Percentiles rank a stretch among this genome's conserved stretches.
phyloP scores from a whole-genome alignment of 2,329 filamentous ascomycete genomes.

The Xylaria polymorpha region DNA sequence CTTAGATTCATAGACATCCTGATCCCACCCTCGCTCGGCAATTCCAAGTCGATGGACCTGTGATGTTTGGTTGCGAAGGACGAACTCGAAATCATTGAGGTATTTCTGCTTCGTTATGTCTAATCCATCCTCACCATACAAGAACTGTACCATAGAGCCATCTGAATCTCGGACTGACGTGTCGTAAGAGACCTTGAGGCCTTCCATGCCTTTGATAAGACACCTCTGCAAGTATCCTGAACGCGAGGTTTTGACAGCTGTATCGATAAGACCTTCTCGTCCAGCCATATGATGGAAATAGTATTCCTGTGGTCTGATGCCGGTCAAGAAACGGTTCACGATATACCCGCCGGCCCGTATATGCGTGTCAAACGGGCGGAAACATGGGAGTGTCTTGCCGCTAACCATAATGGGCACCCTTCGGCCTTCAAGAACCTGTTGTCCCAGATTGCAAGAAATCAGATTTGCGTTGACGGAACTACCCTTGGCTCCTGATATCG shows the following conservation, averaged over 20 bases:
- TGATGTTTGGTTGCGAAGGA: slow-evolving; percentile 85
- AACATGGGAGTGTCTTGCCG: slow-evolving; percentile 94
- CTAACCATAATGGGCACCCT: slow-evolving; percentile 98
- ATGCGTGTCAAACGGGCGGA: slow-evolving; percentile 90
- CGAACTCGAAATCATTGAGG: slow-evolving; percentile 88
- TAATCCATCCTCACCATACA: slow-evolving; percentile 96
- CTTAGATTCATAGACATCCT: slow-evolving; percentile 61
- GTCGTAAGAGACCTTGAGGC: slow-evolving; percentile 90
- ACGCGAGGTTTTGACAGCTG: slow-evolving; percentile 96
- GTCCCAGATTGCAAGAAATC: slow-evolving; percentile 96
- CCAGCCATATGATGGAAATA: slow-evolving; percentile 99
- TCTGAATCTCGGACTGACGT: slow-evolving; percentile 94
- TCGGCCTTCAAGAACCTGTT: slow-evolving; percentile 94
- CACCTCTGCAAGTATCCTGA: slow-evolving; percentile 97
- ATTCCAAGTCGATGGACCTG: slow-evolving; percentile 82
- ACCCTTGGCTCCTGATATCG: slow-evolving; percentile 94
- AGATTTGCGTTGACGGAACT: slow-evolving; percentile 93
- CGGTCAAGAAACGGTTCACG: slow-evolving; percentile 95
- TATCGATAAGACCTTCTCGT: slow-evolving; percentile 97
- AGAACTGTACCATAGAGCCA: slow-evolving; percentile 90
- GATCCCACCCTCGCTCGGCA: slow-evolving; percentile 58
- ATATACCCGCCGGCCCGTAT: slow-evolving; percentile 93
- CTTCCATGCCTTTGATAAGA: slow-evolving; percentile 98
- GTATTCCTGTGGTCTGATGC: slow-evolving; percentile 96
- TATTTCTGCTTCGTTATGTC: slow-evolving; percentile 96